Evolutionary conservation across 305 asterid species (phyloP).

Genomic region (Solanum hybrid): DNA sequence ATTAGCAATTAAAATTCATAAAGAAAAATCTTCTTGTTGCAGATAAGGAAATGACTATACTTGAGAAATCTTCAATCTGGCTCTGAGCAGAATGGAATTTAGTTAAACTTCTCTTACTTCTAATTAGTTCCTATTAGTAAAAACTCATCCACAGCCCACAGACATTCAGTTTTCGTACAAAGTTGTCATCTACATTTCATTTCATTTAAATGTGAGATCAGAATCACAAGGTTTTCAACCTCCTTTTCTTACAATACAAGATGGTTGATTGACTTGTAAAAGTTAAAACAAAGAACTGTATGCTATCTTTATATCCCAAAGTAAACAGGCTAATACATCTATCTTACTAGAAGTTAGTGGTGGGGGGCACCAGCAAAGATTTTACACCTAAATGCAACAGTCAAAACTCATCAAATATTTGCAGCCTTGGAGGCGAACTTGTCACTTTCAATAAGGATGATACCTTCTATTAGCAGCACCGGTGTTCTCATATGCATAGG

Average conservation of each 20-base stretch:
- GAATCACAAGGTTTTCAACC: neutral
- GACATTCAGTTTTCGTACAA: neutral
- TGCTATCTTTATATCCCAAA: neutral
- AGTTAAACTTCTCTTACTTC: neutral
- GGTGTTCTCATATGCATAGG: too few relatives aligned
- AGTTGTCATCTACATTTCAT: too few relatives aligned
- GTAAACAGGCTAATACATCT: neutral
- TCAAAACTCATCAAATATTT: neutral
- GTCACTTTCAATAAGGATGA: slow-evolving; percentile 1
- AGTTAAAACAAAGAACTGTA: neutral
- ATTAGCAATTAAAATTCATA: neutral
- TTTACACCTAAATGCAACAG: neutral
- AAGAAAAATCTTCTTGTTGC: neutral
- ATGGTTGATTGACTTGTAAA: neutral
- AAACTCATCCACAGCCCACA: neutral
- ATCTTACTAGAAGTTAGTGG: neutral
- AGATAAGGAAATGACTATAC: neutral
- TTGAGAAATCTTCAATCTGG: neutral
- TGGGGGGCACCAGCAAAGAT: neutral
- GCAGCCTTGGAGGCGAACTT: neutral
- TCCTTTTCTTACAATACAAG: neutral
- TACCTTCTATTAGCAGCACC: slow-evolving; percentile 36
- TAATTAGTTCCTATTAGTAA: too few relatives aligned
- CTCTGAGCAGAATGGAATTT: neutral
- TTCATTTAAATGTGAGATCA: too few relatives aligned